Percentiles rank a stretch among this genome's conserved stretches.
Evolutionary conservation across 352 stramenopile species (phyloP).

Genomic region (Ochromonadaceae sp.): DNA sequence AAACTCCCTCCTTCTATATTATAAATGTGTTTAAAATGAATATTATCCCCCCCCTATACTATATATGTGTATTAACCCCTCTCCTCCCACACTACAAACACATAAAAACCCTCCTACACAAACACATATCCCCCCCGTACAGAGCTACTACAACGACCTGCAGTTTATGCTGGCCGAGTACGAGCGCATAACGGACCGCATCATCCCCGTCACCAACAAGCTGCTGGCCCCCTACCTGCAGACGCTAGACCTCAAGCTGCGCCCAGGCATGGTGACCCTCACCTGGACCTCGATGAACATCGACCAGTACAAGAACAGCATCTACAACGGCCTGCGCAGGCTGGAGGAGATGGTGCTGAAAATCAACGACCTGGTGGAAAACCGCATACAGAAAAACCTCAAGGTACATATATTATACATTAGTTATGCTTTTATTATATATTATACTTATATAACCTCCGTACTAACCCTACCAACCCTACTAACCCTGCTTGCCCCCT

Average conservation of each 20-base stretch:
- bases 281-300: slow-evolving; percentile 99
- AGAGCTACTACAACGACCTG: slow-evolving; percentile 93
- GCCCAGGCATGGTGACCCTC: slow-evolving; percentile 92
- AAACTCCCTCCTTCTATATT: no score
- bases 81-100: no score
- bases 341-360: slow-evolving; percentile 91
- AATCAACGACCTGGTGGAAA: slow-evolving; percentile 98
- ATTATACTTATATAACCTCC: no score
- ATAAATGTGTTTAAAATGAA: no score
- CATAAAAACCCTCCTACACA: no score
- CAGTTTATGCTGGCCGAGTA: slow-evolving; percentile 92
- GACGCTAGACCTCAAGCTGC: slow-evolving; percentile 96
- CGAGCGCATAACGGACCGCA: slow-evolving; percentile 86
- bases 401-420: no score
- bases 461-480: no score
- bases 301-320: slow-evolving; percentile 81
- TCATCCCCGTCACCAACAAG: slow-evolving; percentile 87
- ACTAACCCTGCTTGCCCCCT: no score
- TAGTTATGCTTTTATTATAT: no score
- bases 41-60: no score
- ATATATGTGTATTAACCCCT: no score
- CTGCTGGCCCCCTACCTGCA: slow-evolving; percentile 86
- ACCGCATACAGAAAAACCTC: slow-evolving; percentile 97
- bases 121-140: no score
- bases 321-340: slow-evolving; percentile 67